Conservation (phyloP, 441 rosid genomes). For the Erysimum pusillum region DNA sequence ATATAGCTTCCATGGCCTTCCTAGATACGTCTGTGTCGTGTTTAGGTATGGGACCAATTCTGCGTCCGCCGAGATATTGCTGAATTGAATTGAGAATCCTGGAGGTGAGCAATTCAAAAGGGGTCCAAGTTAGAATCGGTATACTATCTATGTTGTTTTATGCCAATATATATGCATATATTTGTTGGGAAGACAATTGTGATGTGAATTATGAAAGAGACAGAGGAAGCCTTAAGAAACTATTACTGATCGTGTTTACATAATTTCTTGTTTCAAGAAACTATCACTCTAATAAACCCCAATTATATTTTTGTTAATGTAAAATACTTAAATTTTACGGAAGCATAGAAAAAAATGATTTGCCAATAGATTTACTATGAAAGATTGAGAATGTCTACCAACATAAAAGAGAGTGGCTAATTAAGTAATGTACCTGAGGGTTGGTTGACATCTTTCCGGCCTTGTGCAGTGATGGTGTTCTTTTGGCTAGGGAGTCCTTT, state of each 20-base stretch:
- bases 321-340: too few species aligned
- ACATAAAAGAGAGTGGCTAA: background rate
- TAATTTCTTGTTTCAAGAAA: slow-evolving; percentile 20
- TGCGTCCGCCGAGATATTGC: slow-evolving; percentile 76
- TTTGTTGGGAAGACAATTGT: background rate
- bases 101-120: background rate
- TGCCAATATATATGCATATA: background rate
- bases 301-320: background rate
- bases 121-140: background rate
- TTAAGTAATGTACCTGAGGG: slow-evolving; percentile 43
- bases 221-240: background rate
- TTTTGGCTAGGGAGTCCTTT: slow-evolving; percentile 49
- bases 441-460: slow-evolving; percentile 46
- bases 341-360: too few species aligned
- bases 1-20: slow-evolving; percentile 89
- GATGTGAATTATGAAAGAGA: background rate
- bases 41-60: slow-evolving; percentile 65
- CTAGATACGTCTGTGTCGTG: slow-evolving; percentile 71
- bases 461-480: slow-evolving; percentile 54
- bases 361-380: background rate
- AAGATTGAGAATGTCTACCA: background rate
- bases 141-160: background rate
- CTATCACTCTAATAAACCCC: background rate
- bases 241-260: background rate
- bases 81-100: slow-evolving; percentile 88